phyloP scores from a whole-genome alignment of 495 filamentous ascomycete species.

The Penicillium macrosclerotiorum region DNA sequence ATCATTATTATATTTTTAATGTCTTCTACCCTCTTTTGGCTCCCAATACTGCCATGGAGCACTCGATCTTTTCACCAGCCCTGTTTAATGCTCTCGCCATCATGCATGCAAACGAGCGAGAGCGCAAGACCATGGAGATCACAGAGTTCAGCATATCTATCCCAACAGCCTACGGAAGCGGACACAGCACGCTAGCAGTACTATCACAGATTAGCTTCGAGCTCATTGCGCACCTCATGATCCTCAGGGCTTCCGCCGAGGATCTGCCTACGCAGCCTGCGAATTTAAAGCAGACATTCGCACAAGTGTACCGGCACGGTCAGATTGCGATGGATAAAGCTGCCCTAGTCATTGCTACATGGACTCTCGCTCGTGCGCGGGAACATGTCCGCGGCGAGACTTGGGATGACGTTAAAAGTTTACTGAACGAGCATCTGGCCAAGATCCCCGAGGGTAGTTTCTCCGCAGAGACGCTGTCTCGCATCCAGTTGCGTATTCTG shows the following conservation, averaged over 20 bases:
- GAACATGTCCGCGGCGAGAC: conserved; percentile 24
- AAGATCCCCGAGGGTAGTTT: conserved; percentile 33
- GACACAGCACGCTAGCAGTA: conserved; percentile 35
- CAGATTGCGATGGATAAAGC: conserved; percentile 40
- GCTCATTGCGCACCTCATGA: conserved; percentile 40
- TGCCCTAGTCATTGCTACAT: conserved; percentile 41
- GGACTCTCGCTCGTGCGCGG: conserved; percentile 36
- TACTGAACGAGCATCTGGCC: conserved; percentile 32
- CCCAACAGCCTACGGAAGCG: conserved; percentile 31
- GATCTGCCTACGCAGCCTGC: conserved; percentile 22
- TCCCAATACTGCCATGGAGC: conserved; percentile 36
- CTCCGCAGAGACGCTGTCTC: conserved; percentile 26
- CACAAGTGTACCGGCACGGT: conserved; percentile 43
- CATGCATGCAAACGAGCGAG: conserved; percentile 41
- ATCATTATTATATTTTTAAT: conserved; percentile 50
- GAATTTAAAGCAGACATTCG: conserved; percentile 42
- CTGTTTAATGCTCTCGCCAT: conserved; percentile 43
- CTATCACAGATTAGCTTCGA: conserved; percentile 44
- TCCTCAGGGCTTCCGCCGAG: conserved; percentile 27
- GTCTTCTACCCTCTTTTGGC: conserved; percentile 41
- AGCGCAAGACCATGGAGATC: conserved; percentile 37
- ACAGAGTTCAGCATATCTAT: conserved; percentile 34
- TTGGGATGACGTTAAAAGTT: conserved; percentile 34
- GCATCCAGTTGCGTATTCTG: conserved; percentile 35
- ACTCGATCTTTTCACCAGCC: conserved; percentile 45